These are phyloP conservation scores for Vitis hybrid DNA, from an alignment of 177 flowering plant species.

Conservation along the genomic window DNA sequence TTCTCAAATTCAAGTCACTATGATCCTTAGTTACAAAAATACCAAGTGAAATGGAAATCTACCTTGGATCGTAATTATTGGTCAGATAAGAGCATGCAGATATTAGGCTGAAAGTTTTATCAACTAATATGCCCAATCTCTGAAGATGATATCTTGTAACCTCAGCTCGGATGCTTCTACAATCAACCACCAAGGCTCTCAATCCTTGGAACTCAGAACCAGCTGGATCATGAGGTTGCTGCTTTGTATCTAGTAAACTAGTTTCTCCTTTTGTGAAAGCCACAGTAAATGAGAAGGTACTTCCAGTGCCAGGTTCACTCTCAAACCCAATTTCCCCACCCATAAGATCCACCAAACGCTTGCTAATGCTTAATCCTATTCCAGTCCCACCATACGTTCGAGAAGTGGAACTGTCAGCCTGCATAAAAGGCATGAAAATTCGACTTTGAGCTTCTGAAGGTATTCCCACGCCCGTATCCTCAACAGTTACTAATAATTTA, in stretches of 20 bases:
- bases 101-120: constrained; percentile 32
- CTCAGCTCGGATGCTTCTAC: constrained; percentile 64
- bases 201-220: constrained; percentile 60
- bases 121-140: constrained; percentile 68
- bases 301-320: constrained; percentile 73
- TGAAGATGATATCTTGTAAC: constrained; percentile 82
- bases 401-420: constrained; percentile 97
- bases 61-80: constrained; percentile 35
- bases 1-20: neutral
- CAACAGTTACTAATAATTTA: constrained; percentile 74
- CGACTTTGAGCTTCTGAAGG: constrained; percentile 69
- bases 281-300: constrained; percentile 78
- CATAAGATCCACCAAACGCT: constrained; percentile 82
- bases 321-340: constrained; percentile 87
- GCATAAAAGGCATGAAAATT: constrained; percentile 91
- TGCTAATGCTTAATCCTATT: constrained; percentile 95
- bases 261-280: constrained; percentile 46
- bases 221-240: constrained; percentile 35
- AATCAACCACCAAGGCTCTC: constrained; percentile 73
- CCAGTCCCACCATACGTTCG: constrained; percentile 95
- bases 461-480: constrained; percentile 94
- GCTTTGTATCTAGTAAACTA: constrained; percentile 36
- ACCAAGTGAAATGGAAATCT: neutral
- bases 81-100: constrained; percentile 46
- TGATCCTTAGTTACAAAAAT: neutral